Conservation (phyloP, 805 yeast genomes). For the Lipomyces chichibuensis region DNA sequence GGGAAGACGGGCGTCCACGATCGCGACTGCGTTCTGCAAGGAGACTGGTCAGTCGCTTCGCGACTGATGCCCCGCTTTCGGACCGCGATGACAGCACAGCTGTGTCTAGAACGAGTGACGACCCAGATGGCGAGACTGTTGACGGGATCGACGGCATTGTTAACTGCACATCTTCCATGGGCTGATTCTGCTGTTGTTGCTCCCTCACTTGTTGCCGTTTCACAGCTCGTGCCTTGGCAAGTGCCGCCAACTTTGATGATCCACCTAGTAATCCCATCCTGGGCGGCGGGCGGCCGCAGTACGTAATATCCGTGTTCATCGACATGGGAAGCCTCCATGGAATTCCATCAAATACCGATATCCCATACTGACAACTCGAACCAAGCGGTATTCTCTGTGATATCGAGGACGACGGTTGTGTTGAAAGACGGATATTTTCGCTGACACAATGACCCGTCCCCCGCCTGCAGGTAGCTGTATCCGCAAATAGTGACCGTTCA, state of each 20-base stretch:
- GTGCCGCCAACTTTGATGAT: conserved; percentile 52
- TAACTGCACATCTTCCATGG: conserved; percentile 17
- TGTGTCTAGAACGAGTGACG: neutral
- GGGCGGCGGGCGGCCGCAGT: conserved; percentile 5
- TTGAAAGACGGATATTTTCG: neutral
- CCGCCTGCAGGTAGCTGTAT: neutral
- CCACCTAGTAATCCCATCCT: conserved; percentile 28
- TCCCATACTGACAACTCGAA: conserved; percentile 2
- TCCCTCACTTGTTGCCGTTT: conserved; percentile 22
- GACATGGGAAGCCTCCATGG: conserved; percentile 19
- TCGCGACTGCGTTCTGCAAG: conserved; percentile 13
- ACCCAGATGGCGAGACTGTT: neutral
- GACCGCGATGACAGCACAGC: conserved; percentile 5
- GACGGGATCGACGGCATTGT: neutral
- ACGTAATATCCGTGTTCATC: conserved; percentile 8
- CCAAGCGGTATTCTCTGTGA: neutral
- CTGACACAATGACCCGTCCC: conserved; percentile 1
- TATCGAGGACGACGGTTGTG: neutral
- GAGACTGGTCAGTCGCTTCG: conserved; percentile 8
- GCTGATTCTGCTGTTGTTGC: conserved; percentile 2
- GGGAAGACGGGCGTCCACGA: conserved; percentile 2
- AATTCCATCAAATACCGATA: conserved; percentile 24
- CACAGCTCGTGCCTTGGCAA: conserved; percentile 51
- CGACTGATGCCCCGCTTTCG: neutral
- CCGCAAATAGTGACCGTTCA: neutral